phyloP scores from a whole-genome alignment of 805 yeast genomes.

The Priceomyces melissophilus region DNA sequence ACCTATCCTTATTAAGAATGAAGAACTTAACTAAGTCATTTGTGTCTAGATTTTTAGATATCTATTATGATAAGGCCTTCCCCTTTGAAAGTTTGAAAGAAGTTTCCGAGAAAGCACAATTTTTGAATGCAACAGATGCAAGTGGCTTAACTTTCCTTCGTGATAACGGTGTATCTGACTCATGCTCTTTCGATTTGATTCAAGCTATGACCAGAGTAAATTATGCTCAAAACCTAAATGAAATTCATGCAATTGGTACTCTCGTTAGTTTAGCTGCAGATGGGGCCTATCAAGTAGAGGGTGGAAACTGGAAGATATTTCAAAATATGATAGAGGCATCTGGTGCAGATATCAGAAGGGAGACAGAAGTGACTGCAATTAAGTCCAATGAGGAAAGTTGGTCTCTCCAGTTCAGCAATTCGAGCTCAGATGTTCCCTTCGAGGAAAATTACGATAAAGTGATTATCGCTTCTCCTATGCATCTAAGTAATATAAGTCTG shows the following conservation, averaged over 20 bases:
- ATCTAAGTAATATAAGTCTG: slow-evolving; percentile 21
- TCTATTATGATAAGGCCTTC: slow-evolving; percentile 26
- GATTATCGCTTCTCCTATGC: slow-evolving; percentile 42
- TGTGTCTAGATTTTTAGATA: slow-evolving; percentile 24
- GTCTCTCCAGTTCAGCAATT: slow-evolving; percentile 4
- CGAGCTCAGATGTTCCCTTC: neutral
- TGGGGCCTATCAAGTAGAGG: slow-evolving; percentile 31
- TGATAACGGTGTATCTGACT: slow-evolving; percentile 16
- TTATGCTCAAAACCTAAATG: slow-evolving; percentile 38
- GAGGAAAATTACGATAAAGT: slow-evolving; percentile 37
- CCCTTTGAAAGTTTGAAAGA: slow-evolving; percentile 32
- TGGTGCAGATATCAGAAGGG: slow-evolving; percentile 22
- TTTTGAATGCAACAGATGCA: slow-evolving; percentile 17
- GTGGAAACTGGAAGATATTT: slow-evolving; percentile 47
- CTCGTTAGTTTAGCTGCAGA: slow-evolving; percentile 38
- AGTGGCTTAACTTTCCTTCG: slow-evolving; percentile 23
- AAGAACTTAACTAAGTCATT: slow-evolving; percentile 12
- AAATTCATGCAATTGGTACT: slow-evolving; percentile 44
- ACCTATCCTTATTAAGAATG: slow-evolving; percentile 22
- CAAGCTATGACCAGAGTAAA: slow-evolving; percentile 44
- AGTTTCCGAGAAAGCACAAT: slow-evolving; percentile 16
- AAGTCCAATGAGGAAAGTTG: slow-evolving; percentile 1
- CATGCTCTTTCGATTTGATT: slow-evolving; percentile 25
- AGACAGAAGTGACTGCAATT: slow-evolving; percentile 10
- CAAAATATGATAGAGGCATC: slow-evolving; percentile 34